Evolutionary conservation across 73 alveolate species (phyloP).

Genomic region (Paramecium bursaria): DNA sequence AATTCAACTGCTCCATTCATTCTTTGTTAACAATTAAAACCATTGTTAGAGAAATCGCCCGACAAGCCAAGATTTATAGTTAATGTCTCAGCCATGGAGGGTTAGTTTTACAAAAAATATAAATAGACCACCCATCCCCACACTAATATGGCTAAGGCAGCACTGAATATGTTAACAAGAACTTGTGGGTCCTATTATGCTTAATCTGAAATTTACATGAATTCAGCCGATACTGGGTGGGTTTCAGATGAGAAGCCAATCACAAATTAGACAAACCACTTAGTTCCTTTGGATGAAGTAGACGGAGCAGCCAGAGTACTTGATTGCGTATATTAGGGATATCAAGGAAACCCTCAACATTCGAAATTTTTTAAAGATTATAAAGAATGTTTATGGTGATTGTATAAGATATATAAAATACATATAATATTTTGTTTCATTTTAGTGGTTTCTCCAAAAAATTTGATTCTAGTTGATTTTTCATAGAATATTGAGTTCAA

Average conservation of each 20-base stretch:
- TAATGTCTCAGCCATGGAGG: conserved; percentile 94
- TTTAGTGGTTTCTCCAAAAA: too few species aligned
- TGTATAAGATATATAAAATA: too few species aligned
- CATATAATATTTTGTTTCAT: too few species aligned
- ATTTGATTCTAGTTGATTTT: too few species aligned
- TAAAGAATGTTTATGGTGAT: conserved; percentile 10
- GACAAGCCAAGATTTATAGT: conserved; percentile 79
- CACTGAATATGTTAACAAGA: conserved; percentile 95
- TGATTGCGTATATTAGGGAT: conserved; percentile 70
- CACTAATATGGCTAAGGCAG: conserved; percentile 98
- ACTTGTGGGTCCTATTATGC: conserved; percentile 83
- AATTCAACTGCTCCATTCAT: conserved; percentile 95
- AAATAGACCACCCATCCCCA: conserved; percentile 94
- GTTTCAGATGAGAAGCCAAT: conserved; percentile 85
- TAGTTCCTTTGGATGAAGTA: conserved; percentile 74
- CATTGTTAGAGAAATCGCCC: conserved; percentile 77
- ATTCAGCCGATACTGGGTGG: conserved; percentile 98
- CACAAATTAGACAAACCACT: background rate
- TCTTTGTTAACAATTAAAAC: conserved; percentile 83
- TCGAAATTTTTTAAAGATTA: conserved; percentile 11
- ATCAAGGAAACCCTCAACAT: background rate
- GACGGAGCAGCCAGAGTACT: conserved; percentile 78
- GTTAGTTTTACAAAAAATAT: conserved; percentile 85
- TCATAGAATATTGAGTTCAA: too few species aligned
- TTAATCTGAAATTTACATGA: conserved; percentile 79